phyloP scores from a whole-genome alignment of 495 filamentous ascomycete genomes.

The Aspergillus biplanus region DNA sequence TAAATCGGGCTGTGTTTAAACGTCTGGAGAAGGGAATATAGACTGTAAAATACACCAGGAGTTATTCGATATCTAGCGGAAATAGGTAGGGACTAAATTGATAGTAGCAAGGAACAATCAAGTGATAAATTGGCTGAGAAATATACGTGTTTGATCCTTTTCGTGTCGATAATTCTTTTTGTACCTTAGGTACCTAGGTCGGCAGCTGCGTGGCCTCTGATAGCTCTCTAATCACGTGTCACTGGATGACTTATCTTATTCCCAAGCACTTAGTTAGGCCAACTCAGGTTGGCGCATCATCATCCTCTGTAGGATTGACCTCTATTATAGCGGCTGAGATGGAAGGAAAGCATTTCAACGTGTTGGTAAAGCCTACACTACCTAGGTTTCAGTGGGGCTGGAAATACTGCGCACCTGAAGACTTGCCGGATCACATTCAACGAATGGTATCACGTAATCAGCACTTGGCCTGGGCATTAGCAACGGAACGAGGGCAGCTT shows the following conservation, averaged over 20 bases:
- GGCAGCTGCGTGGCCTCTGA: conserved; percentile 38
- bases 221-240: conserved; percentile 40
- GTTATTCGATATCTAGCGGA: not conserved
- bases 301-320: no score
- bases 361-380: no score
- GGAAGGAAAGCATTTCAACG: no score
- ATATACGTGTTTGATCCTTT: not conserved
- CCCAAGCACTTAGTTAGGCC: not conserved
- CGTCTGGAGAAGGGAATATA: not conserved
- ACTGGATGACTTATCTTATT: conserved; percentile 27
- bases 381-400: no score
- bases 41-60: not conserved
- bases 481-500: no score
- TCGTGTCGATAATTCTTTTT: not conserved
- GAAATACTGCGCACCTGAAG: no score
- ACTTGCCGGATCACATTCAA: no score
- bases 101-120: not conserved
- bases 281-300: not conserved
- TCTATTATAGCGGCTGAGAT: no score
- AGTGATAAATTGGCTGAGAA: not conserved
- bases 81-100: not conserved
- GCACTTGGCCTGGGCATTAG: no score
- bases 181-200: not conserved
- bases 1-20: not conserved
- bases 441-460: no score